These are phyloP conservation scores for Leptomonas seymouri DNA, from an alignment of 208 protist species.

Conservation along the genomic window DNA sequence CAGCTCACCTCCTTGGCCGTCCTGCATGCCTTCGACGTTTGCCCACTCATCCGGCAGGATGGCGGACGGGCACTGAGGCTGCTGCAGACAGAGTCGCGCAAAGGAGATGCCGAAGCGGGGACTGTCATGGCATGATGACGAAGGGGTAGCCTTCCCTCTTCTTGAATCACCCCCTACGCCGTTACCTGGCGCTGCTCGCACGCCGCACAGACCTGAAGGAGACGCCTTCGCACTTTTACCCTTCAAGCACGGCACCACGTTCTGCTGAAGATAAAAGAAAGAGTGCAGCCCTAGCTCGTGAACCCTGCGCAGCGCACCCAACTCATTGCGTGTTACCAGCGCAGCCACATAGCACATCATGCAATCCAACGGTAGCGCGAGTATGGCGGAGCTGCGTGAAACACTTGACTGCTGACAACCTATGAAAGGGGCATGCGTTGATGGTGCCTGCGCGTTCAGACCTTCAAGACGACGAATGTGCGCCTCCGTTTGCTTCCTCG, in stretches of 20 bases:
- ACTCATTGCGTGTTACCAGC: constrained; percentile 30
- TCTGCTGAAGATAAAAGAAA: constrained; percentile 29
- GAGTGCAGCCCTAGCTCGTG: constrained; percentile 34
- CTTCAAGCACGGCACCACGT: neutral
- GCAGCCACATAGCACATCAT: constrained; percentile 33
- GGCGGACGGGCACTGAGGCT: constrained; percentile 13
- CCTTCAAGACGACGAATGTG: constrained; percentile 5
- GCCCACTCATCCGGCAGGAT: constrained; percentile 25
- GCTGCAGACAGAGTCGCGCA: constrained; percentile 26
- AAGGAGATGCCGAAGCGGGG: constrained; percentile 25
- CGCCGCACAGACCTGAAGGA: neutral
- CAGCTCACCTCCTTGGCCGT: constrained; percentile 4
- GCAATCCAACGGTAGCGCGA: constrained; percentile 23
- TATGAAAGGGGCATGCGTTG: neutral
- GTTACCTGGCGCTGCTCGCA: neutral
- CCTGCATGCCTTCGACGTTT: constrained; percentile 11
- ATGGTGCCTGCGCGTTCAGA: neutral
- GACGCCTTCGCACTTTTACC: neutral
- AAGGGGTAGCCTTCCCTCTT: constrained; percentile 9
- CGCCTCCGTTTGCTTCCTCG: constrained; percentile 1
- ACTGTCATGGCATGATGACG: constrained; percentile 6
- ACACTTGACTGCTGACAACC: neutral
- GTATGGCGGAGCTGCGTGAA: neutral
- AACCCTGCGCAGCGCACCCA: constrained; percentile 22
- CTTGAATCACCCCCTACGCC: neutral